These are phyloP conservation scores for Plasmodium inui DNA, from an alignment of 169 alveolate species.

Conservation along the genomic window DNA sequence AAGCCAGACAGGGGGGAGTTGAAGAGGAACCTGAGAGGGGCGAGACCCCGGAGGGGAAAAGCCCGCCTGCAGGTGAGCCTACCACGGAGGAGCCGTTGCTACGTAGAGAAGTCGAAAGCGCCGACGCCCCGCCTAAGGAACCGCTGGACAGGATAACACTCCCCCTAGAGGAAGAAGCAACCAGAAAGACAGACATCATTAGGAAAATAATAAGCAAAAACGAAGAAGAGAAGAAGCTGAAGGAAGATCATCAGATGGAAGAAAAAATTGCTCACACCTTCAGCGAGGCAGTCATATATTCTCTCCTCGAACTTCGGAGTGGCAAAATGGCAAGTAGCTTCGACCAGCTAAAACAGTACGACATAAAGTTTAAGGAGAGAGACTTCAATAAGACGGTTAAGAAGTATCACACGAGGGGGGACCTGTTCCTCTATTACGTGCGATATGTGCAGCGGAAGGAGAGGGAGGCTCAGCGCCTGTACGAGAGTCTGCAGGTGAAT, in stretches of 20 bases:
- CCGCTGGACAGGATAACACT: no score
- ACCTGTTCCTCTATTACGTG: slow-evolving; percentile 17
- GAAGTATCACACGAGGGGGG: slow-evolving; percentile 27
- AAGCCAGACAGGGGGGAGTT: not conserved
- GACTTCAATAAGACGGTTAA: slow-evolving; percentile 19
- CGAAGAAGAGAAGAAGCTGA: not conserved
- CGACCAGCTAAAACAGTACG: not conserved
- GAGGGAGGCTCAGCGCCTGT: not conserved
- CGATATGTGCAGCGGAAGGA: slow-evolving; percentile 12
- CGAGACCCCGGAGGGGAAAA: not conserved
- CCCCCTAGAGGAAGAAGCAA: not conserved
- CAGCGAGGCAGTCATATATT: slow-evolving; percentile 19
- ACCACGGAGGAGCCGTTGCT: not conserved
- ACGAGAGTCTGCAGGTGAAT: slow-evolving; percentile 3
- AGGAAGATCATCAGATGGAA: not conserved
- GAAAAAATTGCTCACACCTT: not conserved
- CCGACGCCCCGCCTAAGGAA: no score
- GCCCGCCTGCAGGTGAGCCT: not conserved
- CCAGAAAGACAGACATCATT: not conserved
- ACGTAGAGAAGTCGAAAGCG: not conserved
- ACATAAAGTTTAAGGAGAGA: not conserved
- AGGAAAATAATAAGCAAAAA: not conserved
- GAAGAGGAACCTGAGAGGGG: not conserved
- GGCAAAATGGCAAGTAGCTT: slow-evolving; percentile 18
- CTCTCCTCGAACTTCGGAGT: slow-evolving; percentile 11